A percentile compares a stretch with the other conserved stretches of the same genome.
Conservation (phyloP, 805 yeast genomes). For the Ogataea nitratoaversa region DNA sequence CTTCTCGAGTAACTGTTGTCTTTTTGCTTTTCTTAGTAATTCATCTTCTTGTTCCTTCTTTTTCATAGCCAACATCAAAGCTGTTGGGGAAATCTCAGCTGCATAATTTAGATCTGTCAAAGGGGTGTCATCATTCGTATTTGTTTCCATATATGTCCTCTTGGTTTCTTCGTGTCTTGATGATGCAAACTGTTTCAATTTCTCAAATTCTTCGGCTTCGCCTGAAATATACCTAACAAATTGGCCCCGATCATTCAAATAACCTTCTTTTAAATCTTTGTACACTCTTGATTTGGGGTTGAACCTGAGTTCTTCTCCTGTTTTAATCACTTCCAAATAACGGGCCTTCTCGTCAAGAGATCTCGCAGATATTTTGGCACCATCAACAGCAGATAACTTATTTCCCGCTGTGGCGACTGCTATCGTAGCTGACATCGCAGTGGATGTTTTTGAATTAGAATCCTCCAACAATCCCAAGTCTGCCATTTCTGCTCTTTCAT, state of each 20-base stretch:
- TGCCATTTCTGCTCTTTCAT: constrained; percentile 39
- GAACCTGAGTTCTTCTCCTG: constrained; percentile 40
- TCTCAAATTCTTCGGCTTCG: constrained; percentile 51
- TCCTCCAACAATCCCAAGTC: constrained; percentile 34
- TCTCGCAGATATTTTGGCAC: constrained; percentile 43
- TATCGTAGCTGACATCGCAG: constrained; percentile 5
- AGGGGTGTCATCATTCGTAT: constrained; percentile 9
- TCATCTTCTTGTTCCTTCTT: constrained; percentile 29
- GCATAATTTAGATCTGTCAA: constrained; percentile 23
- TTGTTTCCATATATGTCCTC: constrained; percentile 13
- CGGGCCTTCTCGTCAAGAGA: constrained; percentile 76
- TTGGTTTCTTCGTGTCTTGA: constrained; percentile 17
- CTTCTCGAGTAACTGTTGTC: constrained; percentile 31
- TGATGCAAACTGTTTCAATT: constrained; percentile 42
- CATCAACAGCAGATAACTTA: constrained; percentile 13
- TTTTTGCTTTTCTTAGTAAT: constrained; percentile 26
- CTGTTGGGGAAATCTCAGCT: constrained; percentile 46
- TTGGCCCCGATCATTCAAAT: constrained; percentile 34
- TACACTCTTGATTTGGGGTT: constrained; percentile 51
- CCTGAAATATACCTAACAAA: constrained; percentile 54
- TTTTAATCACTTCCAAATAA: constrained; percentile 49
- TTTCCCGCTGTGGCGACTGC: constrained; percentile 4
- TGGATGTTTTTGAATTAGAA: constrained; percentile 17
- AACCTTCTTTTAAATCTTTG: constrained; percentile 30
- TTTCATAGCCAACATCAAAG: constrained; percentile 34